Conservation (phyloP, 208 protist genomes). For the Angomonas ambiguus region DNA sequence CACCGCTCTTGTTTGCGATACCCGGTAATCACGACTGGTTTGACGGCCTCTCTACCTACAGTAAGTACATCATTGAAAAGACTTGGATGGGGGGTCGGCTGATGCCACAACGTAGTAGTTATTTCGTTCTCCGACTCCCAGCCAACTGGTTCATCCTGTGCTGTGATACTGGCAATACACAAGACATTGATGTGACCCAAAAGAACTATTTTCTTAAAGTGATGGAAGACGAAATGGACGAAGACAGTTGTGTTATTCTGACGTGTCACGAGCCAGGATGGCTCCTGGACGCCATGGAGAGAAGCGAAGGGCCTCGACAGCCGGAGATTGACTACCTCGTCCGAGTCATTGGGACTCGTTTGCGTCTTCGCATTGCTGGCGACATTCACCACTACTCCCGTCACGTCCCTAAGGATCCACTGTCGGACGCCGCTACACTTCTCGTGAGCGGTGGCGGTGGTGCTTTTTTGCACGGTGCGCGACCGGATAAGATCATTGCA, state of each 20-base stretch:
- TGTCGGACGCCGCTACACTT: slow-evolving; percentile 55
- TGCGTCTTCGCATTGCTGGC: slow-evolving; percentile 61
- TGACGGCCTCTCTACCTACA: slow-evolving; percentile 76
- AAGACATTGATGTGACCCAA: slow-evolving; percentile 80
- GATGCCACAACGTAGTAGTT: slow-evolving; percentile 82
- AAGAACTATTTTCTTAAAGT: slow-evolving; percentile 79
- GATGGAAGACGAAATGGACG: slow-evolving; percentile 69
- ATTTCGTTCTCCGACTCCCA: slow-evolving; percentile 73
- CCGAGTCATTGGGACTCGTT: slow-evolving; percentile 51
- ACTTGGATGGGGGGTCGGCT: slow-evolving; percentile 81
- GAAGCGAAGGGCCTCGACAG: slow-evolving; percentile 31
- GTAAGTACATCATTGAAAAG: slow-evolving; percentile 69
- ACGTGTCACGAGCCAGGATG: slow-evolving; percentile 69
- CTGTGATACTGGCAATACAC: slow-evolving; percentile 60
- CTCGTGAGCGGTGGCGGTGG: slow-evolving; percentile 82
- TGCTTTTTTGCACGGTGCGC: slow-evolving; percentile 77
- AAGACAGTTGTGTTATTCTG: slow-evolving; percentile 65
- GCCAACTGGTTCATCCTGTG: slow-evolving; percentile 86
- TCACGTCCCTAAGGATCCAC: slow-evolving; percentile 41
- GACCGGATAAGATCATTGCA: slow-evolving; percentile 41
- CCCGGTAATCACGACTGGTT: slow-evolving; percentile 90
- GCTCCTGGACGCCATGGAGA: slow-evolving; percentile 65
- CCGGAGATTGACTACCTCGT: slow-evolving; percentile 52
- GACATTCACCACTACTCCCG: slow-evolving; percentile 89
- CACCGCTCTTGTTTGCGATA: slow-evolving; percentile 77